phyloP scores from a whole-genome alignment of 1,284 basidiomycete species.

The Neotropicomus parvogracilis region DNA sequence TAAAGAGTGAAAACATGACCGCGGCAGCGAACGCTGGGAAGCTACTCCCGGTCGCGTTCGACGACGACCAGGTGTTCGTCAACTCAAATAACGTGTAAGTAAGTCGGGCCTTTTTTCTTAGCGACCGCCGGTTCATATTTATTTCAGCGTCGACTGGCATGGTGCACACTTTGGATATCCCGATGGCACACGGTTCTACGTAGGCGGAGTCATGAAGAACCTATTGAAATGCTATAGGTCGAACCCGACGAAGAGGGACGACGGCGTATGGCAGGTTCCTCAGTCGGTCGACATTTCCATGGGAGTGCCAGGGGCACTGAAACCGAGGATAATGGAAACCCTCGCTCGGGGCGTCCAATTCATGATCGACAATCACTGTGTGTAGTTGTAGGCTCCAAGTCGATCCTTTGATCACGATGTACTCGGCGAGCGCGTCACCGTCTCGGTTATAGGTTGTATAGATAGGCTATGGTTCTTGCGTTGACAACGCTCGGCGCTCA shows the following conservation, averaged over 20 bases:
- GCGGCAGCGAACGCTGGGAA: slow-evolving; percentile 24
- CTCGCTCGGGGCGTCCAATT: slow-evolving; percentile 16
- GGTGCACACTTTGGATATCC: slow-evolving; percentile 33
- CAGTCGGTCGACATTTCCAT: slow-evolving; percentile 19
- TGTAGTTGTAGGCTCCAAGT: not conserved
- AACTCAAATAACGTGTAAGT: slow-evolving; percentile 35
- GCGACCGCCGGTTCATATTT: not conserved
- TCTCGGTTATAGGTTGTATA: too few species aligned
- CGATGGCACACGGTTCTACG: slow-evolving; percentile 22
- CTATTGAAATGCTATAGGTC: slow-evolving; percentile 33
- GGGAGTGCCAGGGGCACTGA: slow-evolving; percentile 19
- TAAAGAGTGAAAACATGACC: slow-evolving; percentile 29
- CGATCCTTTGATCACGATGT: too few species aligned
- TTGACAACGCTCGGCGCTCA: too few species aligned
- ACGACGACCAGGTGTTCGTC: slow-evolving; percentile 18
- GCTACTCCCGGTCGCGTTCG: slow-evolving; percentile 17
- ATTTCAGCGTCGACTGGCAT: slow-evolving; percentile 29
- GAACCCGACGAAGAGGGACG: slow-evolving; percentile 22
- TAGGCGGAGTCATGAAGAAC: slow-evolving; percentile 19
- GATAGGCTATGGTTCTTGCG: too few species aligned
- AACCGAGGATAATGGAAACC: slow-evolving; percentile 16
- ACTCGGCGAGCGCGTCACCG: too few species aligned
- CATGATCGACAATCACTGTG: not conserved
- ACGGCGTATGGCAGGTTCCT: slow-evolving; percentile 21
- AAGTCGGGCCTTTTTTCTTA: not conserved